These are phyloP conservation scores for Parastagonospora avenae DNA, from an alignment of 2,329 filamentous ascomycete species.

Conservation along the genomic window DNA sequence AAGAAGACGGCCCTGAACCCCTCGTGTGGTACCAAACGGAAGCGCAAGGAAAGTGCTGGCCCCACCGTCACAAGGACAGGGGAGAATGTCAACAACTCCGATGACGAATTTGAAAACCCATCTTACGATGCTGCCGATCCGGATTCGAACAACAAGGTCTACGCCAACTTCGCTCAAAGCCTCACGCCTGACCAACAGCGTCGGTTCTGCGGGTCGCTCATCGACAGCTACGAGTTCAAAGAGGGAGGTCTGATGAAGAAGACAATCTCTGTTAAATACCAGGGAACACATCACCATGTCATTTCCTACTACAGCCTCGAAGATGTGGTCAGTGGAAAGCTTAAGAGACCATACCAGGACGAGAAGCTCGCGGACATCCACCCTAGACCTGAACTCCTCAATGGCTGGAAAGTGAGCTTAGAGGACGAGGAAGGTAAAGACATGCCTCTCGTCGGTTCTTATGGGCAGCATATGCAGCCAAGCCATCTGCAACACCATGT, in stretches of 20 bases:
- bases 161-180: constrained; percentile 46
- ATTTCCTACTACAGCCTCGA: constrained; percentile 87
- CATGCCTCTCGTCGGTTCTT: constrained; percentile 34
- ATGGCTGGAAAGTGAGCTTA: constrained; percentile 45
- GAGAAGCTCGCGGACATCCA: constrained; percentile 40
- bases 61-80: constrained; percentile 35
- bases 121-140: constrained; percentile 29
- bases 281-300: constrained; percentile 79
- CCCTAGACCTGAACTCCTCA: constrained; percentile 40
- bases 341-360: constrained; percentile 44
- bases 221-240: constrained; percentile 92
- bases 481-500: constrained; percentile 37
- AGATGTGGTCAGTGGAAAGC: constrained; percentile 63
- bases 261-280: constrained; percentile 80
- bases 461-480: constrained; percentile 35
- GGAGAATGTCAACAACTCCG: constrained; percentile 35
- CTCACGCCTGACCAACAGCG: constrained; percentile 58
- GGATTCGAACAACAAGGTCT: constrained; percentile 39
- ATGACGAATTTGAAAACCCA: constrained; percentile 42
- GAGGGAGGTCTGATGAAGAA: constrained; percentile 85
- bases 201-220: constrained; percentile 76
- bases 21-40: constrained; percentile 44
- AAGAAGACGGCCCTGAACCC: constrained; percentile 44
- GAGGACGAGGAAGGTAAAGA: constrained; percentile 46
- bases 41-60: constrained; percentile 40